Base-by-base conservation (phyloP, 1,139 yeast species). In the Geotrichum siamense region DNA sequence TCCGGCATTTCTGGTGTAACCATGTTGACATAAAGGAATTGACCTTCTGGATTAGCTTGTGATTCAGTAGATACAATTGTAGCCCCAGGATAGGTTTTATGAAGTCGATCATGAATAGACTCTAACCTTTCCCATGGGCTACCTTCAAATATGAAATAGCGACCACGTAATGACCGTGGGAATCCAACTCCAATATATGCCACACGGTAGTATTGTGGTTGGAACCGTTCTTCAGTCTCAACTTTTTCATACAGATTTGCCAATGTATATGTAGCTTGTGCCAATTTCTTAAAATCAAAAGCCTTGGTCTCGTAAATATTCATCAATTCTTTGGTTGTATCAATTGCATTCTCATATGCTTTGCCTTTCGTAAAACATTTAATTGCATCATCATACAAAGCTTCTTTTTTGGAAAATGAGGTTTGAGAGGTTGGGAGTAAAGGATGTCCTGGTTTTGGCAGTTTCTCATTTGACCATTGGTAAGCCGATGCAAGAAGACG, bases 121-220 rank as follows among this genome's bases (percentile, higher is more conserved):
- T 87, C 80, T 46, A 86, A 79, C 61, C 84, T 93, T 59, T 86
- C 96, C 64, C 83, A 86, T 25, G 94, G 87, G 43, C 78, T 70
- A 12, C 95, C 95, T 64, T 86, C 94, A 59, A 80, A 84, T 46
- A 86, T 81, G 59, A 81, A 87, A 49, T 78, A 79, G 56, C 81
- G 76, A 39, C 84, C 83, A 57, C 94, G 71, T 44, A 83, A 72
- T 36, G 87, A 75, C 30, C 69, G 69, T 10, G 95, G 94, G 71
- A 86, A 86, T 2, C 95, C 95, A 43, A 74, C 76, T 13, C 96
- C 96, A 60, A 83, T 75, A 55, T 82, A 84, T 20, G 84, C 74
- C 44, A 86, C 87, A 57, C 82, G 74, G 68, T 84, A 86, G 62
- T 77, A 86, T 6, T 89, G 78, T 23, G 94, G 86, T 28, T 80